Conservation (phyloP, 2,329 filamentous ascomycete species). For the Tolypocladium nubicola region DNA sequence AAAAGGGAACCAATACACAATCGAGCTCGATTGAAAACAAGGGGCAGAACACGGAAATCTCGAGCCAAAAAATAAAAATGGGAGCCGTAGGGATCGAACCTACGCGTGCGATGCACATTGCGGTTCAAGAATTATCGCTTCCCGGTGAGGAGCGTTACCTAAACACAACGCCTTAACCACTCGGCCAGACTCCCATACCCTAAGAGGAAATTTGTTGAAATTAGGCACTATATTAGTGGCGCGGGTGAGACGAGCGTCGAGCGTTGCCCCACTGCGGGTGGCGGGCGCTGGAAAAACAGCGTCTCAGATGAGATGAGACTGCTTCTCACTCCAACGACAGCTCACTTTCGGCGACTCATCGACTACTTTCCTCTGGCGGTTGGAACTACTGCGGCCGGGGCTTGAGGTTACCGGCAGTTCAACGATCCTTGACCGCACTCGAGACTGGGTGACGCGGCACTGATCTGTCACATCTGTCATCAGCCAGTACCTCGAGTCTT, state of each 20-base stretch:
- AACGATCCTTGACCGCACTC: background rate
- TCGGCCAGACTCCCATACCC: constrained; percentile 34
- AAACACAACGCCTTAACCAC: constrained; percentile 49
- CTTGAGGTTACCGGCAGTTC: accelerated
- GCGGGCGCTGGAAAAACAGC: background rate
- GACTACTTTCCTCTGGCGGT: no score
- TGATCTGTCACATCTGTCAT: background rate
- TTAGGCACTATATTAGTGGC: background rate
- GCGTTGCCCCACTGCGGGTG: background rate
- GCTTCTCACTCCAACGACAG: background rate
- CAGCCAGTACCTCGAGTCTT: background rate
- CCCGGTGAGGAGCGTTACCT: constrained; percentile 19
- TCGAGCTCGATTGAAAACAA: no score
- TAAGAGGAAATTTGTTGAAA: constrained; percentile 1
- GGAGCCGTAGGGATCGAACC: constrained; percentile 42
- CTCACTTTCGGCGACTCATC: background rate
- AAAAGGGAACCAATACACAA: no score
- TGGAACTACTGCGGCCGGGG: background rate
- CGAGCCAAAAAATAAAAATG: constrained; percentile 14
- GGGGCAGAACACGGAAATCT: no score
- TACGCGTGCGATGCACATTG: constrained; percentile 33
- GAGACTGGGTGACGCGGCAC: background rate
- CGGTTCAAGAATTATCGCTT: constrained; percentile 19
- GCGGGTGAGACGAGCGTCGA: no score
- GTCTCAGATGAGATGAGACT: background rate